Evolutionary conservation across 2,329 filamentous ascomycete species (phyloP).

Genomic region (Helotiales sp.): DNA sequence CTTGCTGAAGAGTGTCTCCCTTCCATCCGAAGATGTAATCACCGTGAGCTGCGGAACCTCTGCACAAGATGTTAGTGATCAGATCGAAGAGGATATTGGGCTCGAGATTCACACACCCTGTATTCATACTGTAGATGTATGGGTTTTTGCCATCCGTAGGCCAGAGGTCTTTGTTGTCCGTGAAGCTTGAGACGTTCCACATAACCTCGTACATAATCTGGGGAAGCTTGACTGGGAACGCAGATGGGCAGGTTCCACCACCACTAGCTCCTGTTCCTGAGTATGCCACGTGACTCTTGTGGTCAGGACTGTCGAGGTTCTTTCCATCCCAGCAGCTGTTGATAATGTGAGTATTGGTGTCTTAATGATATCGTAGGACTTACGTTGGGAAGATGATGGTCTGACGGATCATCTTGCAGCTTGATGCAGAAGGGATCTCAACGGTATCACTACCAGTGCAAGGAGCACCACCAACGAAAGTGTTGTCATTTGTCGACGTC

Average conservation of each 20-base stretch:
- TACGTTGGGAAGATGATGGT: conserved; percentile 54
- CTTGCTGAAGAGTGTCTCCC: conserved; percentile 62
- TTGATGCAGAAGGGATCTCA: conserved; percentile 53
- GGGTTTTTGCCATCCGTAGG: conserved; percentile 73
- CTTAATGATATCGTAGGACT: not conserved
- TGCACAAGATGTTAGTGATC: conserved; percentile 16
- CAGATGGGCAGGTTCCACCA: conserved; percentile 70
- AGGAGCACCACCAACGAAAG: conserved; percentile 54
- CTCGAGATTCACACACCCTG: conserved; percentile 30
- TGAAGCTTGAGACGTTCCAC: conserved; percentile 69
- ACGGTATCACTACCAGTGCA: conserved; percentile 55
- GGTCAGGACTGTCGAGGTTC: conserved; percentile 53
- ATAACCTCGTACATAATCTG: conserved; percentile 84
- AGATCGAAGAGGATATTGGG: conserved; percentile 42
- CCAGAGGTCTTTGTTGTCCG: conserved; percentile 56
- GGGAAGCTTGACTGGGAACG: conserved; percentile 65
- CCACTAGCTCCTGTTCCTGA: conserved; percentile 67
- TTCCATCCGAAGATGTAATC: conserved; percentile 83
- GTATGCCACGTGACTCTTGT: conserved; percentile 70
- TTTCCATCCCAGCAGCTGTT: conserved; percentile 81
- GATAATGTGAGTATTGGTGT: conserved; percentile 45
- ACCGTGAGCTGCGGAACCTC: conserved; percentile 72
- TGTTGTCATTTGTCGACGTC: conserved; percentile 48
- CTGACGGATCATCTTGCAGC: conserved; percentile 50
- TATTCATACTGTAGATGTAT: conserved; percentile 45